Base-by-base conservation (phyloP, 495 filamentous ascomycete genomes). In the Penicillium atrosanguineum region DNA sequence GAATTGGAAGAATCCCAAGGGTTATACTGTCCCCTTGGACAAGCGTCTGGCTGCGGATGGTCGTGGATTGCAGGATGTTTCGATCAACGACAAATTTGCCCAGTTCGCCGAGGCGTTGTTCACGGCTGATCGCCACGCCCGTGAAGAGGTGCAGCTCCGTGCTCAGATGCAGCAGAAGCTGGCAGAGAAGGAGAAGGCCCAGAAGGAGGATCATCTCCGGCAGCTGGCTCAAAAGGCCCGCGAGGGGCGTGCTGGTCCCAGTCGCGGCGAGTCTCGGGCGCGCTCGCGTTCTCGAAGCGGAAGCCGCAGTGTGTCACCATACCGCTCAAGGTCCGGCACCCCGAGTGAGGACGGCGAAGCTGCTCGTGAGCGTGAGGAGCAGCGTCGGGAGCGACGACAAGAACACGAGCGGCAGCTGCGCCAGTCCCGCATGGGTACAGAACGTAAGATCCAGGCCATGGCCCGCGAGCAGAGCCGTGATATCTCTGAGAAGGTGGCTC, bases 1-100 rank as follows among this genome's bases (percentile, higher is more conserved):
- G 15, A 96, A 97, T 68, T 99, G 94, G 94, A 99, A 99, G 82
- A 99, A 99, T 63, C 89, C 93, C 0, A 97, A 96, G 73, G 94
- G 94, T 64, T 99, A 96, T 61, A 99, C 94, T 0, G 90, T 99
- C 3, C 91, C 94, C 4, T 73, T 99, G 20, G 95, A 97, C 65
- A 99, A 97, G 76, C 88, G 94, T 67, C 73, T 99, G 56, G 94
- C 94, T n/a, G 91, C 94, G 1, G 92, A 97, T 72, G 94, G 94
- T 2, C 83, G 95, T 62, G 90, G 90, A 7, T 72, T 97, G 59
- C 89, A 95, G 68, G 94, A 99, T 71, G 88, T 96, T 31, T 87
- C 91, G 20, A 97, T 99, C 67, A 99, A 97, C 71, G 94, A 99
- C 76, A 99, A 97, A 63, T 97, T 97, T 64, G 92, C 94, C 18